Evolutionary conservation across 306 rosid species (phyloP).

Genomic region (Quercus aquifolioides): DNA sequence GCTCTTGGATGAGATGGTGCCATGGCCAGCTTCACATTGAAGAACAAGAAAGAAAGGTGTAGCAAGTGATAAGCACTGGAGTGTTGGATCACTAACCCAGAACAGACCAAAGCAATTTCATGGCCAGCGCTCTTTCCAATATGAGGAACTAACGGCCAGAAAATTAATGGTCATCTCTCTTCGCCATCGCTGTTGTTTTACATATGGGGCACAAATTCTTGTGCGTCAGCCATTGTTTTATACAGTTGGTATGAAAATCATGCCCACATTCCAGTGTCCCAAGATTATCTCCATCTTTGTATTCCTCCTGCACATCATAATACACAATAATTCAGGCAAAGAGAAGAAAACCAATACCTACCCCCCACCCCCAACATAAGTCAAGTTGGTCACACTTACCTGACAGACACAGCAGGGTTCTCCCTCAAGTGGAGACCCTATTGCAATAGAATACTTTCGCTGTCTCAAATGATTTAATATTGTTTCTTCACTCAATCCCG

Average conservation of each 20-base stretch:
- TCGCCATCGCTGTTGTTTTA: conserved; percentile 76
- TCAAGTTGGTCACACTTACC: conserved; percentile 39
- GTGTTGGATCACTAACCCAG: background rate
- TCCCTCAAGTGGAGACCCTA: conserved; percentile 45
- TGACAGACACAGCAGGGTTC: conserved; percentile 98
- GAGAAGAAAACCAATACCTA: background rate
- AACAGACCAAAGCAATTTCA: background rate
- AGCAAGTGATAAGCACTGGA: background rate
- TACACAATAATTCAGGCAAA: conserved; percentile 6
- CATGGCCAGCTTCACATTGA: conserved; percentile 13
- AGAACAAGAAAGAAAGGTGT: conserved; percentile 5
- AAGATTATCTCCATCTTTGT: conserved; percentile 50
- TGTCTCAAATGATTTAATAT: conserved; percentile 52
- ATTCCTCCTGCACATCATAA: conserved; percentile 68
- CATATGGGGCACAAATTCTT: conserved; percentile 97
- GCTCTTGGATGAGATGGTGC: conserved; percentile 14
- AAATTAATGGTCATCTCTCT: conserved; percentile 35
- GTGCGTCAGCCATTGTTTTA: conserved; percentile 81
- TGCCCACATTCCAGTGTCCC: conserved; percentile 91
- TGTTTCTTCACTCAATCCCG: conserved; percentile 80
- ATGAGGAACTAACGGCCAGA: conserved; percentile 20
- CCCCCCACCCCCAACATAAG: background rate
- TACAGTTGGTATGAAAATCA: conserved; percentile 64
- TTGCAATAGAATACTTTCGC: conserved; percentile 39
- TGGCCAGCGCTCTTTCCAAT: conserved; percentile 17